Base-by-base conservation (phyloP, 1,284 basidiomycete genomes). In the Moniliophthora roreri region DNA sequence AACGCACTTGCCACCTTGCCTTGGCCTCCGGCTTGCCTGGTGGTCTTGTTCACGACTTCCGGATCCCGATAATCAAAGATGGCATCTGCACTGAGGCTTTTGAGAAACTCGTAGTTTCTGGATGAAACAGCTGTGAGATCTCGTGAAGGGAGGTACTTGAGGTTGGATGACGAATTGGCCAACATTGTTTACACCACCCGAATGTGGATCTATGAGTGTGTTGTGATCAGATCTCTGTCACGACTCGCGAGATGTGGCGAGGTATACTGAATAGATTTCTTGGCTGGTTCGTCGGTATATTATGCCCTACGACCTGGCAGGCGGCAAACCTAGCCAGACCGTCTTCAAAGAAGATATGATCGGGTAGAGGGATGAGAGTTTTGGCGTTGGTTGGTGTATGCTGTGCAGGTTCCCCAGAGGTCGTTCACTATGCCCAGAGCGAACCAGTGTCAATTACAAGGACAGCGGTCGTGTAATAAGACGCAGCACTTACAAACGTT, bases 121-220 rank as follows among this genome's bases (percentile, higher is more conserved):
- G 50, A 34, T 16, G 75, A 76, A 5, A 72, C 68, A 5, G 74
- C 72, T 8, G 71, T 64, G 34, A 77, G 76, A 4, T 67, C 52
- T 44, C 66, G 67, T 3, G n/a, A n/a, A n/a, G n/a, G n/a, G n/a
- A n/a, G 75, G 72, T 26, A 78, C 62, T 58, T 78, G 74, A n/a
- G n/a, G n/a, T n/a, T n/a, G n/a, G n/a, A n/a, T n/a, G n/a, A n/a
- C 16, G 78, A 65, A 70, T 11, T 68, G 65, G 1, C 74, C 73
- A 26, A 69, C 68, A n/a, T n/a, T n/a, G n/a, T n/a, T n/a, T n/a
- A 1, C 58, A 3, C 71, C 72, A 4, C 67, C 68, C 69, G 74
- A 13, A 75, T 62, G 15, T 74, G 63, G 42, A 75, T 57, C 44
- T n/a, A n/a, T n/a, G n/a, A n/a, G n/a, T 46, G n/a, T n/a, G n/a